These are phyloP conservation scores for Melaleuca quinquenervia DNA, from an alignment of 345 rosid genomes.

Conservation along the genomic window DNA sequence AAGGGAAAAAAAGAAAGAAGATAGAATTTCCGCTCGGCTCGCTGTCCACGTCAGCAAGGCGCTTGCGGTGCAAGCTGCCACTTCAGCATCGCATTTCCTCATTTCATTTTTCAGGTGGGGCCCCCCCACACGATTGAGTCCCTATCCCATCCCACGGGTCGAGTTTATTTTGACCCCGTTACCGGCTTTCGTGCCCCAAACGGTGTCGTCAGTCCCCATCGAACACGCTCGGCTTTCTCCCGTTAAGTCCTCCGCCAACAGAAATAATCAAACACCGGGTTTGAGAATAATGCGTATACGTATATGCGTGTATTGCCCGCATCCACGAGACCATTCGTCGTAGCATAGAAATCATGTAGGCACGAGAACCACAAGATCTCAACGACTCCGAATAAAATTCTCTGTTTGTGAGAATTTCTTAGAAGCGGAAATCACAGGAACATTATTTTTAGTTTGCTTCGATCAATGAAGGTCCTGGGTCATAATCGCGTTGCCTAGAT, in stretches of 20 bases:
- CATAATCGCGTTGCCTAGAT: background rate
- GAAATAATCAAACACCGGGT: background rate
- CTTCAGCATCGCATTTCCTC: background rate
- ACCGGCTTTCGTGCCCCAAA: background rate
- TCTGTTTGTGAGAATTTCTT: too few species aligned
- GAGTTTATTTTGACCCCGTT: conserved; percentile 1
- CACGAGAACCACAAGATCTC: background rate
- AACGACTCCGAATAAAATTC: too few species aligned
- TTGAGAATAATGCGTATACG: background rate
- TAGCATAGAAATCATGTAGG: background rate
- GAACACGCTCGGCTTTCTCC: background rate
- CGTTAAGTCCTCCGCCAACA: background rate
- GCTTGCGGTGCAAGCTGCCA: background rate
- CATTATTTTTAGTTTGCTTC: background rate
- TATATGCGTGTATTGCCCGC: background rate
- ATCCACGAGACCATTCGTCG: background rate
- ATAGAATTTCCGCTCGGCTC: accelerated
- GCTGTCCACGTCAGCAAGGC: background rate
- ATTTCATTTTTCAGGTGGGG: background rate
- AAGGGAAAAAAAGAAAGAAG: too few species aligned
- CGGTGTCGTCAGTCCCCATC: background rate
- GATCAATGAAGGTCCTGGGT: background rate
- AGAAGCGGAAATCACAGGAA: too few species aligned
- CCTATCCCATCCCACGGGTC: background rate
- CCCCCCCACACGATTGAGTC: background rate